phyloP scores from a whole-genome alignment of 257 asterid genomes.

The Ocimum tenuiflorum region DNA sequence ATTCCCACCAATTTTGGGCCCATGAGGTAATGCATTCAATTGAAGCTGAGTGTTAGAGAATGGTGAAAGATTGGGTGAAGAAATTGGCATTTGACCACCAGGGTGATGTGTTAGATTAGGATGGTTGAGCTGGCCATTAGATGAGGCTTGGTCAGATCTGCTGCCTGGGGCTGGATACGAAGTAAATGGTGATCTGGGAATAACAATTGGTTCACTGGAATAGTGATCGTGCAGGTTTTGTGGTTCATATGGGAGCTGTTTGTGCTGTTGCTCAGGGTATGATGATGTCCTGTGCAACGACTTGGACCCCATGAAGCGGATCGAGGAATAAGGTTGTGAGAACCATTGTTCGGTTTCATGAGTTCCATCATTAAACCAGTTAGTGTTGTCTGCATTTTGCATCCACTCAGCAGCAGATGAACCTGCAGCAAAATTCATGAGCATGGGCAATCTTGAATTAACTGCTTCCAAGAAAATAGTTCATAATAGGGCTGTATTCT shows the following conservation, averaged over 20 bases:
- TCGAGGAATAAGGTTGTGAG: conserved; percentile 53
- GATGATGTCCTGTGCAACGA: conserved; percentile 73
- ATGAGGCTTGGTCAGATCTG: conserved; percentile 66
- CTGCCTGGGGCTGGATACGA: conserved; percentile 71
- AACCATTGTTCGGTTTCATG: conserved; percentile 61
- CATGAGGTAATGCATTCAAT: conserved; percentile 42
- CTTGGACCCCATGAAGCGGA: conserved; percentile 37
- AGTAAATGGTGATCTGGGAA: conserved; percentile 61
- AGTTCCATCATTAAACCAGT: conserved; percentile 49
- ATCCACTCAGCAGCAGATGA: conserved; percentile 76
- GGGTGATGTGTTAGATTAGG: conserved; percentile 37
- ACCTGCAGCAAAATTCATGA: conserved; percentile 39
- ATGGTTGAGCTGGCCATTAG: conserved; percentile 40
- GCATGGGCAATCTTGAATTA: neutral
- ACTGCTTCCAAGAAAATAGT: neutral
- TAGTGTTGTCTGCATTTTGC: conserved; percentile 51
- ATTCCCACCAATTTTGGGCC: conserved; percentile 58
- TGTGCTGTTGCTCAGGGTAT: conserved; percentile 72
- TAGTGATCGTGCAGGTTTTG: conserved; percentile 48
- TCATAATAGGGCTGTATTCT: neutral
- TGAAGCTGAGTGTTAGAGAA: conserved; percentile 55
- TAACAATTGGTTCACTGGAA: conserved; percentile 63
- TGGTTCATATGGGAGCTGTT: conserved; percentile 40
- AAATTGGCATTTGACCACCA: conserved; percentile 35
- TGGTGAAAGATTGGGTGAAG: conserved; percentile 49